phyloP scores from a whole-genome alignment of 805 yeast genomes.

The Candida michaelii region DNA sequence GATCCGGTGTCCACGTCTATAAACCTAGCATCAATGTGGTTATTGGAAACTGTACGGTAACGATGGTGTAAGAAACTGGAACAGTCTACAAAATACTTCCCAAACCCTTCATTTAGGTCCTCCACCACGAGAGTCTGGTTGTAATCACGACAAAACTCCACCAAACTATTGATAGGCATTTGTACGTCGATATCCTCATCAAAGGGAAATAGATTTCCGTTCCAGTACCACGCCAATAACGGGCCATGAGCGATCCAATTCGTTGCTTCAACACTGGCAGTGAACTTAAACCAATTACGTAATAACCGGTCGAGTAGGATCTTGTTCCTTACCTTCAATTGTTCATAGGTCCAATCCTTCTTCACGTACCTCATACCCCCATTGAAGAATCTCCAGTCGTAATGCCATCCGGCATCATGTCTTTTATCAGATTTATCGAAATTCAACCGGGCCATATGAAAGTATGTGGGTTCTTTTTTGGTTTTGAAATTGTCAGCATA shows the following conservation, averaged over 20 bases:
- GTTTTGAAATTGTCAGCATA: slow-evolving; percentile 17
- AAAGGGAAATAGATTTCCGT: slow-evolving; percentile 29
- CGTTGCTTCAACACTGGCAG: slow-evolving; percentile 22
- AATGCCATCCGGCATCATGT: slow-evolving; percentile 51
- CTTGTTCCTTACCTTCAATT: slow-evolving; percentile 20
- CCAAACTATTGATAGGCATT: slow-evolving; percentile 26
- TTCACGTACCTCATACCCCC: slow-evolving; percentile 51
- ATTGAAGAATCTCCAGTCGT: slow-evolving; percentile 60
- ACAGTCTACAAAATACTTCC: slow-evolving; percentile 29
- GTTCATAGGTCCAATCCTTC: slow-evolving; percentile 29
- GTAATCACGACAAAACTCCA: slow-evolving; percentile 21
- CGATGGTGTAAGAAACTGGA: slow-evolving; percentile 28
- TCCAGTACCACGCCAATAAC: slow-evolving; percentile 32
- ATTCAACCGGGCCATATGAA: slow-evolving; percentile 33
- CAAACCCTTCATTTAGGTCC: slow-evolving; percentile 30
- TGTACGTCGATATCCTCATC: slow-evolving; percentile 31
- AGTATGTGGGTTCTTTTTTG: slow-evolving; percentile 32
- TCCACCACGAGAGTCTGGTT: slow-evolving; percentile 31
- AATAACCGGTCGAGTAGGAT: slow-evolving; percentile 24
- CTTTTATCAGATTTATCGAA: slow-evolving; percentile 30
- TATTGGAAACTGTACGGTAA: slow-evolving; percentile 20
- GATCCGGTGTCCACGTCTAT: slow-evolving; percentile 59
- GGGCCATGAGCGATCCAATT: slow-evolving; percentile 33
- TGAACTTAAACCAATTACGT: slow-evolving; percentile 27
- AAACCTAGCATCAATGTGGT: slow-evolving; percentile 46